A percentile compares a stretch with the other conserved stretches of the same genome.
phyloP scores from a whole-genome alignment of 805 yeast species.

The Myxozyma neotropica region DNA sequence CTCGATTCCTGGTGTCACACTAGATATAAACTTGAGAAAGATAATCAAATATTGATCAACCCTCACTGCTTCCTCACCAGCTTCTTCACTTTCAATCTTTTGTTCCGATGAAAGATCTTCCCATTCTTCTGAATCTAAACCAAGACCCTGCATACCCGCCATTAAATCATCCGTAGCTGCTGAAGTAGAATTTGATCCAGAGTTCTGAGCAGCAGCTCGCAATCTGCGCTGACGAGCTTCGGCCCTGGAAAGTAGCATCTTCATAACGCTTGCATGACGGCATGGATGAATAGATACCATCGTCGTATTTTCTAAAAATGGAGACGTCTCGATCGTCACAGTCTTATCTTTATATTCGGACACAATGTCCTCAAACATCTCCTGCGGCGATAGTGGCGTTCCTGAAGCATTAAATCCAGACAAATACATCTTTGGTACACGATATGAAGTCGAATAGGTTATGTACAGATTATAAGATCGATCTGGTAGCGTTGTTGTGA shows the following conservation, averaged over 20 bases:
- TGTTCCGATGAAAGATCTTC: constrained; percentile 35
- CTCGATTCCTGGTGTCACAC: constrained; percentile 97
- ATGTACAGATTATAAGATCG: constrained; percentile 87
- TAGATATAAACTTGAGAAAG: constrained; percentile 89
- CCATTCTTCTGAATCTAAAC: constrained; percentile 39
- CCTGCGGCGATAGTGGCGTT: constrained; percentile 77
- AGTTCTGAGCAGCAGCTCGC: constrained; percentile 11
- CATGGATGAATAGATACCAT: constrained; percentile 94
- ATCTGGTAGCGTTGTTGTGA: constrained; percentile 35
- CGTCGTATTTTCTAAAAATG: constrained; percentile 70
- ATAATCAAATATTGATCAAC: constrained; percentile 90
- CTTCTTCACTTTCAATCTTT: constrained; percentile 43
- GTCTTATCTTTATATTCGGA: constrained; percentile 93
- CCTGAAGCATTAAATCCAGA: constrained; percentile 87
- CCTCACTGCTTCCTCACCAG: constrained; percentile 69
- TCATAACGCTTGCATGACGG: constrained; percentile 93
- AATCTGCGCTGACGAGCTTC: constrained; percentile 41
- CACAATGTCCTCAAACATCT: constrained; percentile 94
- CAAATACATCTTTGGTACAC: constrained; percentile 92
- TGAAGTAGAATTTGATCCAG: not conserved
- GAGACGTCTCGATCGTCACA: constrained; percentile 91
- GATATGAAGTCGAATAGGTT: constrained; percentile 88
- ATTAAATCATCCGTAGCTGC: constrained; percentile 21
- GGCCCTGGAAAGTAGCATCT: constrained; percentile 76
- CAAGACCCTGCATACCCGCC: constrained; percentile 41